Evolutionary conservation across 495 filamentous ascomycete genomes (phyloP).

Genomic region (Pyrenopolyporus hunteri): DNA sequence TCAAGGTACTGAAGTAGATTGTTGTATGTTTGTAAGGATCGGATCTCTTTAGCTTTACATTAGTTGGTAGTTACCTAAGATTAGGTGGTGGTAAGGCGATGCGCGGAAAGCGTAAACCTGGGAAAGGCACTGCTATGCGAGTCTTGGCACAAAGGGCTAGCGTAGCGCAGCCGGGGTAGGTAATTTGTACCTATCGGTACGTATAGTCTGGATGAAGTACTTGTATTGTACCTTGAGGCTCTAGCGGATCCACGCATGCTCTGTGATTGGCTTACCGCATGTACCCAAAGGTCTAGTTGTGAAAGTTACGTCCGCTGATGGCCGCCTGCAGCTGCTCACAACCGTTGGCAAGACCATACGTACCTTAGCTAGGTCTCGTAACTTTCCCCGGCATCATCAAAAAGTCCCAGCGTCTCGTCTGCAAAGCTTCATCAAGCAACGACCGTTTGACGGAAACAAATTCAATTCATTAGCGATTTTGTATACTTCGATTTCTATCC

Average conservation of each 20-base stretch:
- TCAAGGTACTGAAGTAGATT: too few species aligned
- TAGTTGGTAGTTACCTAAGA: too few species aligned
- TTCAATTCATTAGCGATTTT: background rate
- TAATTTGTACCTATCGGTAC: constrained; percentile 12
- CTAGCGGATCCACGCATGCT: constrained; percentile 18
- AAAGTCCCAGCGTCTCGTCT: too few species aligned
- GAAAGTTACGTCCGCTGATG: constrained; percentile 39
- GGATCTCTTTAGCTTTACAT: too few species aligned
- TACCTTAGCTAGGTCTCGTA: too few species aligned
- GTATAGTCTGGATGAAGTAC: too few species aligned
- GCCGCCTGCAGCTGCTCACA: constrained; percentile 37
- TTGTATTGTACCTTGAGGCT: constrained; percentile 24
- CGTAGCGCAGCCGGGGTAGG: constrained; percentile 5
- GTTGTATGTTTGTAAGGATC: background rate
- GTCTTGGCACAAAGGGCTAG: constrained; percentile 23
- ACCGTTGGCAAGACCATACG: constrained; percentile 20
- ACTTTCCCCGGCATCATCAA: too few species aligned
- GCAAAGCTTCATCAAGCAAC: constrained; percentile 20
- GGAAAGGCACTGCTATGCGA: constrained; percentile 4
- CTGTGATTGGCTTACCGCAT: constrained; percentile 28
- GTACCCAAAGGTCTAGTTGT: constrained; percentile 5
- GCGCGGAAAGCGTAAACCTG: background rate
- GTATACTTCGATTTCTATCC: background rate
- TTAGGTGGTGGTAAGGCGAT: background rate
- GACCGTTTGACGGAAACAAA: constrained; percentile 7